Conservation (phyloP, 2,329 filamentous ascomycete genomes). For the Claviceps africana region DNA sequence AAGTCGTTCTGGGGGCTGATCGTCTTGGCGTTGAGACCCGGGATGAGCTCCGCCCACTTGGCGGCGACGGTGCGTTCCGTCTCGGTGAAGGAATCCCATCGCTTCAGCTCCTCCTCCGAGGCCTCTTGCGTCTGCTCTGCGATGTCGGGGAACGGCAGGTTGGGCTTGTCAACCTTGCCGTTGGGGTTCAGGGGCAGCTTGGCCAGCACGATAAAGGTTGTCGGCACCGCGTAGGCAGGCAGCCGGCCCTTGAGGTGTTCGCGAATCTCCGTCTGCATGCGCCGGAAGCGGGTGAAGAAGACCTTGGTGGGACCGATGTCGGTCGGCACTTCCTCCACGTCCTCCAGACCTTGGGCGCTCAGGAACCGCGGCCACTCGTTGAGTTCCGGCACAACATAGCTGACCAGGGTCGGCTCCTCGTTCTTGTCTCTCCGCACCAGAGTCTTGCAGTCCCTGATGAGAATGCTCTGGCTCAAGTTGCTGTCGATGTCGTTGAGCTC, state of each 20-base stretch:
- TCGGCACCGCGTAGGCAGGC: conserved; percentile 21
- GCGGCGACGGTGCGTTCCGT: conserved; percentile 29
- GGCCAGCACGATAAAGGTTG: conserved; percentile 19
- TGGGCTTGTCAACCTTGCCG: conserved; percentile 67
- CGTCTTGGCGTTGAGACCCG: conserved; percentile 51
- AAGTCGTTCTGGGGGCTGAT: conserved; percentile 25
- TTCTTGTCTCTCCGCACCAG: conserved; percentile 41
- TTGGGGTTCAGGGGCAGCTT: conserved; percentile 59
- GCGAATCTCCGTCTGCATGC: conserved; percentile 36
- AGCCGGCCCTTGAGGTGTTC: conserved; percentile 54
- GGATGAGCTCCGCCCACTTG: conserved; percentile 61
- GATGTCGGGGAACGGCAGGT: conserved; percentile 66
- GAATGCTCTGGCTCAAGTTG: conserved; percentile 57
- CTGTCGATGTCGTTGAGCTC: conserved; percentile 89
- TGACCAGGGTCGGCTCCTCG: conserved; percentile 69
- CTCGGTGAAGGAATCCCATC: conserved; percentile 33
- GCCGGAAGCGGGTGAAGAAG: conserved; percentile 30
- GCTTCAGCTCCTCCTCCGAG: conserved; percentile 26
- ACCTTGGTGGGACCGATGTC: conserved; percentile 29
- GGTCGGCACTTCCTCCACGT: conserved; percentile 37
- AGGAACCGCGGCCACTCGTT: conserved; percentile 60
- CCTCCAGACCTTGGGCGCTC: conserved; percentile 36
- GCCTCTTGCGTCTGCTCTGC: conserved; percentile 40
- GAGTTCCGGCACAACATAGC: conserved; percentile 73
- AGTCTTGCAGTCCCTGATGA: conserved; percentile 76